These are phyloP conservation scores for Arabis alpina DNA, from an alignment of 345 rosid genomes.

Conservation along the genomic window DNA sequence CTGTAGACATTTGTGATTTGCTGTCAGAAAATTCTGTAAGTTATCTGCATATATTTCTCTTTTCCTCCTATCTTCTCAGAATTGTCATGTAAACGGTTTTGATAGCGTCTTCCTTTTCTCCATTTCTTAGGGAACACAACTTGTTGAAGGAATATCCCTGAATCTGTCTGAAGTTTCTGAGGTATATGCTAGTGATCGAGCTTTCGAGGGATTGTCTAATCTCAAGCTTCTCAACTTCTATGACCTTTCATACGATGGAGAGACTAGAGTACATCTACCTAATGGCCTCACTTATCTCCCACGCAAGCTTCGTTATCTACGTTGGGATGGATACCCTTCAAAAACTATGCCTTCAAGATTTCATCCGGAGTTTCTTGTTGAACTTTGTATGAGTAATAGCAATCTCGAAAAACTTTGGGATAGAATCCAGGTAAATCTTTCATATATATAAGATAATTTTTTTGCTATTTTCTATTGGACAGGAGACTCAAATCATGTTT, in stretches of 20 bases:
- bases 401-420: slow-evolving; percentile 42
- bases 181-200: slow-evolving; percentile 6
- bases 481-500: not conserved
- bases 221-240: slow-evolving; percentile 42
- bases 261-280: slow-evolving; percentile 30
- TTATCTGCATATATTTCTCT: slow-evolving; percentile 13
- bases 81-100: slow-evolving; percentile 20
- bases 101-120: slow-evolving; percentile 7
- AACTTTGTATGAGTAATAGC: slow-evolving; percentile 38
- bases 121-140: slow-evolving; percentile 39
- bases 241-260: slow-evolving; percentile 38
- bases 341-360: slow-evolving; percentile 44
- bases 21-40: slow-evolving; percentile 37
- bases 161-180: slow-evolving; percentile 23
- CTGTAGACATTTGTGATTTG: slow-evolving; percentile 34
- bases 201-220: slow-evolving; percentile 35
- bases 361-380: slow-evolving; percentile 37
- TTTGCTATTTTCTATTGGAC: not conserved
- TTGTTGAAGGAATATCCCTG: slow-evolving; percentile 38
- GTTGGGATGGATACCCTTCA: slow-evolving; percentile 44
- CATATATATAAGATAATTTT: not conserved
- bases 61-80: not conserved
- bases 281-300: slow-evolving; percentile 35
- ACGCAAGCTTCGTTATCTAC: slow-evolving; percentile 38
- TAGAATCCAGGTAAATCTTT: slow-evolving; percentile 30